Base-by-base conservation (phyloP, 768 basidiomycete species). In the Xerocomus spinulosus region DNA sequence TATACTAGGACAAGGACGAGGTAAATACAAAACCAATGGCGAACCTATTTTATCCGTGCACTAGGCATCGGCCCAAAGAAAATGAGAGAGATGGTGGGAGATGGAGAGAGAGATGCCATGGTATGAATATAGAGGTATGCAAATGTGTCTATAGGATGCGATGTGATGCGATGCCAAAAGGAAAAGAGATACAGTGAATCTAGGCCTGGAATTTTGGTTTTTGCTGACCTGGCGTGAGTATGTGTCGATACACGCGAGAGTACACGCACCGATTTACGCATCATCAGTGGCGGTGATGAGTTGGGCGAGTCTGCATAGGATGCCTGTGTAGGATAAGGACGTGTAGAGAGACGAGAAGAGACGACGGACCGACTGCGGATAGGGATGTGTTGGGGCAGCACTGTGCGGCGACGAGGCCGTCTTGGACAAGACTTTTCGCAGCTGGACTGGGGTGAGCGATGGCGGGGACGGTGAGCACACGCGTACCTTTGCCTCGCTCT, bases 401-500 rank as follows among this genome's bases (percentile, higher is more conserved):
- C 61, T 62, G 51, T 74, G 72, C 2, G 71, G 55, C 38, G 59
- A 42, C 17, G 67, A 62, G 9, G 66, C 55, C 18, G 73, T 73
- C 76, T 82, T 71, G 21, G 79, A 79, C 42, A 88, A 69, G 39
- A 79, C 82, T 56, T 80, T 81, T 72, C 80, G 73, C 20, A 87
- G 77, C 86, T 76, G 54, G 26, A 38, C 37, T 25, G 39, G 52
- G 44, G 48, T 45, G 53, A 48, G 51, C 41, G 43, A 41, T 48
- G 2, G 24, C 40, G 17, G 48, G 4, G 36, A n/a, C 7, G 4
- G 26, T 23, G 18, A 18, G 35, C 25, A 1, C 32, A 12, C 12
- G 23, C 69, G 48, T 34, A 86, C 86, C 78, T 88, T 86, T 33
- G 83, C 85, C 67, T 88, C 81, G 57, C 86, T 86, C 65, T 86